Evolutionary conservation across 176 grass and related monocot genomes (phyloP), one percentile per base, ranked within the genome.

Genomic region (Puccinellia tenuiflora): DNA sequence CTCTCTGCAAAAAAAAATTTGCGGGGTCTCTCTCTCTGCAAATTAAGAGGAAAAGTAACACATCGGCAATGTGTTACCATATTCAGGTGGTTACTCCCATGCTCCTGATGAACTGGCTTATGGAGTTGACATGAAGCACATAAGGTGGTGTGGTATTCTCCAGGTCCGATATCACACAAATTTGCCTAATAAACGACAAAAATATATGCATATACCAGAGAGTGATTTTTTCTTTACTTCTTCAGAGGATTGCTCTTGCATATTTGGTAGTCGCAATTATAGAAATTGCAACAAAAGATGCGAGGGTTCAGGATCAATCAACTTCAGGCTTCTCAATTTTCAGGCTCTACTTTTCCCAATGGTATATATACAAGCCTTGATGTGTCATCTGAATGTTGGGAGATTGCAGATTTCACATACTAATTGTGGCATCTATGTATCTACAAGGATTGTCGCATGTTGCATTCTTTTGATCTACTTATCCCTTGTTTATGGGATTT

Each of bases 61-160:
- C 16, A 34, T 68, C 7, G 33, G 11, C 37, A 60, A 24, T 46
- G n/a, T 3, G 22, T 63, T 6, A 16, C 28, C 20, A 53, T 54
- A 62, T 86, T 16, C 85, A 98, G 95, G 95, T 13, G 92, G 95
- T 17, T 98, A 95, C 73, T 95, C 95, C 16, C 95, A 98, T 88
- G 95, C 92, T 51, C 90, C 95, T 14, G 90, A 93, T 81, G 82
- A 95, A 10, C 79, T 95, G 7, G 43, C 76, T 3, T 95, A 94
- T 75, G 92, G 95, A 54, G 90, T 93, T 63, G 90, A 98, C 79
- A 95, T 98, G 88, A 94, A 93, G 60, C 86, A 90, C 42, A 54
- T 95, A 61, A 84, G 95, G 86, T 98, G 90, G 95, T 94, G 90
- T 38, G 95, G 95, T 15, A 98, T 98, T 59, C 91, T 98, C 22